Conservation (phyloP, 2,329 filamentous ascomycete genomes). For the Ophiosphaerella korrae region DNA sequence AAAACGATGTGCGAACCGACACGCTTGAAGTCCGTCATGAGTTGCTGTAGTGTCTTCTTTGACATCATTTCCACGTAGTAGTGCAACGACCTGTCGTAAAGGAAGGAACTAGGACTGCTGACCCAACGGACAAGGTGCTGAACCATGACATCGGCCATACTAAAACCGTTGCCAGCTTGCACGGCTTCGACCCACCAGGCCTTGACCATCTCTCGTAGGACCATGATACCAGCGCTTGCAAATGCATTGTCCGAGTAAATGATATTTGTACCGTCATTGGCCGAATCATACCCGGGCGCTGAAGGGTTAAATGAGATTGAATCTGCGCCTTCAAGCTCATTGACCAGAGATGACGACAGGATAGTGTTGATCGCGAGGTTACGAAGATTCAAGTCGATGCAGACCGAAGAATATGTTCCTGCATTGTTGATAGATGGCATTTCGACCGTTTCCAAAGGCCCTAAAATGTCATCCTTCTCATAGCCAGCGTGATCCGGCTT, state of each 20-base stretch:
- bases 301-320: slow-evolving; percentile 84
- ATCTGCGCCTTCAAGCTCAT: slow-evolving; percentile 90
- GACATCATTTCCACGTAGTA: slow-evolving; percentile 99
- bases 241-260: slow-evolving; percentile 90
- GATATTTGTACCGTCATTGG: slow-evolving; percentile 68
- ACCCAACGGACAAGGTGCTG: slow-evolving; percentile 98
- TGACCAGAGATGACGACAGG: slow-evolving; percentile 92
- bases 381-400: slow-evolving; percentile 90
- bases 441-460: slow-evolving; percentile 80
- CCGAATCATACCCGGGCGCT: slow-evolving; percentile 63
- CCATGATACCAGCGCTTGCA: slow-evolving; percentile 85
- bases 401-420: slow-evolving; percentile 93
- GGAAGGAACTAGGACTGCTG: slow-evolving; percentile 87
- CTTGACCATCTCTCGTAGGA: slow-evolving; percentile 97
- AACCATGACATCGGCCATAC: slow-evolving; percentile 97
- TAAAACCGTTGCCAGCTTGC: slow-evolving; percentile 66
- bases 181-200: slow-evolving; percentile 97
- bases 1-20: slow-evolving; percentile 97
- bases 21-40: slow-evolving; percentile 94
- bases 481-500: slow-evolving; percentile 94
- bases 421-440: slow-evolving; percentile 95
- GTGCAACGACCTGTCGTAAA: slow-evolving; percentile 92
- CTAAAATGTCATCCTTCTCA: slow-evolving; percentile 87
- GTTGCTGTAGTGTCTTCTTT: slow-evolving; percentile 91
- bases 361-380: slow-evolving; percentile 99